Percentiles rank a stretch among this genome's conserved stretches.
phyloP scores from a whole-genome alignment of 2,329 filamentous ascomycete species.

The Polytolypa hystricis region DNA sequence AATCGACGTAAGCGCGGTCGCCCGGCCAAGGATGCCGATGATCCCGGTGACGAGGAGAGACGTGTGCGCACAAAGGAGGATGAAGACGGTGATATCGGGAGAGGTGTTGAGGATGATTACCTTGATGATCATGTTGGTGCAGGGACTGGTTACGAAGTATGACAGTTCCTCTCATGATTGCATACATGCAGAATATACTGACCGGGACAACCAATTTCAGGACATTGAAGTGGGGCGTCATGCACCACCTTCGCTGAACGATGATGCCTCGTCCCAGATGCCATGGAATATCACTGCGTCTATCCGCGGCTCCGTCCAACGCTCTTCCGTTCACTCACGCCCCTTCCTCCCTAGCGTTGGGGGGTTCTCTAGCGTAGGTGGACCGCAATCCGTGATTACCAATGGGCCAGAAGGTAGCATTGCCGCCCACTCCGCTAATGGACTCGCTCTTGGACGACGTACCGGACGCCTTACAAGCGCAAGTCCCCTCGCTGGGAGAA shows the following conservation, averaged over 20 bases:
- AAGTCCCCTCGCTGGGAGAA: conserved; percentile 50
- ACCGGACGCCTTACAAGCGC: conserved; percentile 46
- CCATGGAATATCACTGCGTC: conserved; percentile 57
- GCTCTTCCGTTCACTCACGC: conserved; percentile 22
- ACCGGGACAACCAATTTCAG: too few relatives aligned
- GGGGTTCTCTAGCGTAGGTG: conserved; percentile 21
- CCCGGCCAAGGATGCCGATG: conserved; percentile 16
- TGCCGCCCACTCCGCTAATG: conserved; percentile 1
- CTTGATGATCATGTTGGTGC: too few relatives aligned
- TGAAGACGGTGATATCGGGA: conserved; percentile 25
- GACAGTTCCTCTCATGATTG: neutral
- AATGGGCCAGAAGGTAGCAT: conserved; percentile 18
- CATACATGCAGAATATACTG: too few relatives aligned
- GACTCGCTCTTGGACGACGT: conserved; percentile 14
- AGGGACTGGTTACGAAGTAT: conserved; percentile 28
- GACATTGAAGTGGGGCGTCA: conserved; percentile 61
- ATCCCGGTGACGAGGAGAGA: conserved; percentile 15
- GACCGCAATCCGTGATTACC: conserved; percentile 13
- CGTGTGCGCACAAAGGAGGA: conserved; percentile 28
- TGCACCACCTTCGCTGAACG: conserved; percentile 53
- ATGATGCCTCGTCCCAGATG: conserved; percentile 55
- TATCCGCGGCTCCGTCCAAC: conserved; percentile 41
- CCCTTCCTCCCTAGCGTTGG: conserved; percentile 25
- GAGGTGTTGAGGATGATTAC: conserved; percentile 15
- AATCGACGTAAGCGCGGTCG: conserved; percentile 20